Conservation (phyloP, 805 yeast species). For the Candida palmyrensis region DNA sequence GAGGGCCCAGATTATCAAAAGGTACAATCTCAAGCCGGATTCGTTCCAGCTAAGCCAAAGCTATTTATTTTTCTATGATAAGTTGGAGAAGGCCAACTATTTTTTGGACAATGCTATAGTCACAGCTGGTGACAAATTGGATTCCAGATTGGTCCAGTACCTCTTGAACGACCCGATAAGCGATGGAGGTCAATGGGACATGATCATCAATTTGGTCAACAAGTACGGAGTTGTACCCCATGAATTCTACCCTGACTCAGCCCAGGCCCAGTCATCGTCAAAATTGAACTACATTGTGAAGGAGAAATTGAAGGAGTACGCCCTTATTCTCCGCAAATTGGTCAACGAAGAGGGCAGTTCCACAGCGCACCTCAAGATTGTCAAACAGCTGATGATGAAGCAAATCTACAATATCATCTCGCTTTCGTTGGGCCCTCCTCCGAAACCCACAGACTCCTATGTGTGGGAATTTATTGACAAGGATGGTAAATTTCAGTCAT, state of each 20-base stretch:
- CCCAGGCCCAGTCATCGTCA: constrained; percentile 49
- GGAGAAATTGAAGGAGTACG: constrained; percentile 73
- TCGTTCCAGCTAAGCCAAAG: constrained; percentile 74
- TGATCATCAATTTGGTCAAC: constrained; percentile 70
- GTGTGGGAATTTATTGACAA: constrained; percentile 75
- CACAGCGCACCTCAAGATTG: constrained; percentile 28
- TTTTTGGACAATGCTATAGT: constrained; percentile 73
- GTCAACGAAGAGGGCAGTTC: constrained; percentile 37
- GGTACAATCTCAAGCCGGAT: constrained; percentile 47
- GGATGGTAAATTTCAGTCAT: constrained; percentile 51
- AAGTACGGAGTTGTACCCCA: constrained; percentile 83
- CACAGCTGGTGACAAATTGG: constrained; percentile 61
- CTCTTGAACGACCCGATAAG: constrained; percentile 60
- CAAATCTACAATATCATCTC: constrained; percentile 63
- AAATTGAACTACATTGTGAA: constrained; percentile 58
- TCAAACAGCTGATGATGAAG: constrained; percentile 42
- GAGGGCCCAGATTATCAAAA: constrained; percentile 56
- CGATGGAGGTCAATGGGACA: constrained; percentile 88
- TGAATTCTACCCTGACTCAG: constrained; percentile 65
- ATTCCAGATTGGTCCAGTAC: constrained; percentile 65
- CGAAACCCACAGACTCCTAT: constrained; percentile 62
- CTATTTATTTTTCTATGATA: constrained; percentile 78
- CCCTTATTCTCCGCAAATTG: constrained; percentile 57
- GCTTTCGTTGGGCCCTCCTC: constrained; percentile 74
- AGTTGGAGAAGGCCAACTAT: constrained; percentile 77